These are phyloP conservation scores for Glarea lozoyensis DNA, from an alignment of 495 filamentous ascomycete genomes.

Conservation along the genomic window DNA sequence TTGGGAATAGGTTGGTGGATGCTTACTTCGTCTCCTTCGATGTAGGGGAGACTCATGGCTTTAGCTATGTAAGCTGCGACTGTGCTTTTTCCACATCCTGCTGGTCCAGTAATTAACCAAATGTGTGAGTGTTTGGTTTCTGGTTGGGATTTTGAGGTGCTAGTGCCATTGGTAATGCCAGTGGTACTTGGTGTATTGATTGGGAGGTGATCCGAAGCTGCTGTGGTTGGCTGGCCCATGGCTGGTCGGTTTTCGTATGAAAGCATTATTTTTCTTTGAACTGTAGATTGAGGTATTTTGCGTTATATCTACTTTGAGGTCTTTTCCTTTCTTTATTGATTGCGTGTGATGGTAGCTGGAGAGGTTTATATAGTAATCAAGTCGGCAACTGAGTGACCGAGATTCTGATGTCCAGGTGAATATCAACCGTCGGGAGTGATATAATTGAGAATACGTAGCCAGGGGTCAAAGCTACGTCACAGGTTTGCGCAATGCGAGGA, in stretches of 20 bases:
- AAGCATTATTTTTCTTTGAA: too few species aligned
- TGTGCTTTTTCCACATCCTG: conserved; percentile 93
- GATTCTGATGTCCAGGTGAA: too few species aligned
- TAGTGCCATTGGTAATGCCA: conserved; percentile 4
- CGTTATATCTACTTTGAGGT: too few species aligned
- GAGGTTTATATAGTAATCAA: too few species aligned
- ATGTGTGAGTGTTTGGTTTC: conserved; percentile 60
- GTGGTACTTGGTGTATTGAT: conserved; percentile 2
- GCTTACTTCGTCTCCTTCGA: conserved; percentile 93
- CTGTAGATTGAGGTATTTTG: too few species aligned
- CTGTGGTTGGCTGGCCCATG: conserved; percentile 3
- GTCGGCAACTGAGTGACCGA: too few species aligned
- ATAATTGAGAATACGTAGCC: too few species aligned
- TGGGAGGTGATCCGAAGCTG: conserved; percentile 11
- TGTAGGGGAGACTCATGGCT: conserved; percentile 64
- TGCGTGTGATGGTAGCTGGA: too few species aligned
- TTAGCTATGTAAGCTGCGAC: conserved; percentile 72
- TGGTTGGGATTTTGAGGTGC: conserved; percentile 4
- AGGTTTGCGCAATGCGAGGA: too few species aligned
- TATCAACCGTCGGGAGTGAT: too few species aligned
- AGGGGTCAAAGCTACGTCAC: too few species aligned
- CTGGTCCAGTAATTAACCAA: conserved; percentile 95
- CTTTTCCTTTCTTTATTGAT: too few species aligned
- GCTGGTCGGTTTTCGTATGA: conserved; percentile 18
- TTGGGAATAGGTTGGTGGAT: not conserved